Evolutionary conservation across 305 asterid genomes (phyloP).

Genomic region (Solanum chacoense): DNA sequence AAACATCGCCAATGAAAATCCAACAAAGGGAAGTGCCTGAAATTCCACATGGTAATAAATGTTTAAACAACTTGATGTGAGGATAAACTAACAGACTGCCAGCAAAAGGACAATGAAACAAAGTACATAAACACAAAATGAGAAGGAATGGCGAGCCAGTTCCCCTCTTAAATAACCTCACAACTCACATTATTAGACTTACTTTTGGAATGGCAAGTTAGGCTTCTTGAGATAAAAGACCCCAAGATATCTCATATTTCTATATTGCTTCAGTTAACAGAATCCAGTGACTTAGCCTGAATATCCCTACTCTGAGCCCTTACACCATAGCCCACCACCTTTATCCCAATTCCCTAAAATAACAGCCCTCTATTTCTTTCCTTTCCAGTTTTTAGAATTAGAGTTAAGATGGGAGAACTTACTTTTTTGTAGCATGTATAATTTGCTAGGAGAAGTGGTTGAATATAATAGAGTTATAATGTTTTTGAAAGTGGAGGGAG

Average conservation of each 20-base stretch:
- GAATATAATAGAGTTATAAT: background rate
- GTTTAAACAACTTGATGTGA: background rate
- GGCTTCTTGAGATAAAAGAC: background rate
- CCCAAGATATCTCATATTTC: background rate
- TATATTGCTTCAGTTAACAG: background rate
- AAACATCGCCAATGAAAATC: slow-evolving; percentile 91
- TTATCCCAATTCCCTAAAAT: background rate
- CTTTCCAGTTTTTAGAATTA: background rate
- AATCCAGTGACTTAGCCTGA: background rate
- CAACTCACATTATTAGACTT: background rate
- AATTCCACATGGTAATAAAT: background rate
- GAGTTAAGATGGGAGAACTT: background rate
- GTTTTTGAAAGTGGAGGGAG: background rate
- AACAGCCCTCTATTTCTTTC: background rate
- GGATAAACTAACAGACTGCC: background rate
- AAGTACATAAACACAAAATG: background rate
- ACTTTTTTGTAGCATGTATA: background rate
- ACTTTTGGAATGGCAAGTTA: background rate
- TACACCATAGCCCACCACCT: background rate
- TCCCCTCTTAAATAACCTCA: background rate
- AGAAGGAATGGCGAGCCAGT: background rate
- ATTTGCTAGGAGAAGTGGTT: background rate
- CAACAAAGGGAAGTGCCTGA: slow-evolving; percentile 79
- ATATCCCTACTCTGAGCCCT: background rate
- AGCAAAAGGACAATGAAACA: background rate